Conservation (phyloP, 176 grass and related monocot species). For the Alopecurus myosuroides region DNA sequence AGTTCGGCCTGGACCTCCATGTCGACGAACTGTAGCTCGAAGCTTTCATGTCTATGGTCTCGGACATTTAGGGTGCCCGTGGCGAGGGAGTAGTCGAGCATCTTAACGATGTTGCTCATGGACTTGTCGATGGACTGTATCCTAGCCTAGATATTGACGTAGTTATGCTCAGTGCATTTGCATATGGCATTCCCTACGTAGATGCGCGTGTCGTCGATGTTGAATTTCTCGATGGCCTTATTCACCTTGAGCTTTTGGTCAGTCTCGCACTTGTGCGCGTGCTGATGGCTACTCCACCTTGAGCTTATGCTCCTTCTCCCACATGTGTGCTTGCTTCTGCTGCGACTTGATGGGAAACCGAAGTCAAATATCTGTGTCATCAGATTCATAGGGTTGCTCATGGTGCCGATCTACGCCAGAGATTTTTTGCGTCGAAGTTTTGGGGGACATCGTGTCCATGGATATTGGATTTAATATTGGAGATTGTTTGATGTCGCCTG, state of each 20-base stretch:
- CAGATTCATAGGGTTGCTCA: conserved; percentile 86
- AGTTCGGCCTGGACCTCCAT: conserved; percentile 99
- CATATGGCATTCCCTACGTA: conserved; percentile 91
- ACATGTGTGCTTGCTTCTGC: no score
- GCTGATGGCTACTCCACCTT: no score
- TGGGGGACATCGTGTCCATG: no score
- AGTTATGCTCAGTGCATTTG: conserved; percentile 79
- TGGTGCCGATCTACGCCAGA: conserved; percentile 6
- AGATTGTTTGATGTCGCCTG: no score
- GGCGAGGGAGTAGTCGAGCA: conserved; percentile 63
- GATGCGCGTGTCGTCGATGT: conserved; percentile 83
- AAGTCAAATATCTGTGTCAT: conserved; percentile 94
- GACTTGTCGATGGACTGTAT: conserved; percentile 89
- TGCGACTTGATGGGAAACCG: conserved; percentile 78
- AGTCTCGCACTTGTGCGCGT: conserved; percentile 85
- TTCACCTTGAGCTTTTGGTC: conserved; percentile 87
- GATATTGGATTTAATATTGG: no score
- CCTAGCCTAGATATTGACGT: conserved; percentile 88
- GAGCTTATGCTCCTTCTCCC: no score
- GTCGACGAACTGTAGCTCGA: conserved; percentile 79
- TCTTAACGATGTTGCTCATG: conserved; percentile 70
- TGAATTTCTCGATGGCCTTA: conserved; percentile 91
- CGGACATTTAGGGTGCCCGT: conserved; percentile 85
- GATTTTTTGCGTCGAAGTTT: no score
- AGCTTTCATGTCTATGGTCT: conserved; percentile 87